Base-by-base conservation (phyloP, 257 asterid genomes). In the Nicotiana attenuata region DNA sequence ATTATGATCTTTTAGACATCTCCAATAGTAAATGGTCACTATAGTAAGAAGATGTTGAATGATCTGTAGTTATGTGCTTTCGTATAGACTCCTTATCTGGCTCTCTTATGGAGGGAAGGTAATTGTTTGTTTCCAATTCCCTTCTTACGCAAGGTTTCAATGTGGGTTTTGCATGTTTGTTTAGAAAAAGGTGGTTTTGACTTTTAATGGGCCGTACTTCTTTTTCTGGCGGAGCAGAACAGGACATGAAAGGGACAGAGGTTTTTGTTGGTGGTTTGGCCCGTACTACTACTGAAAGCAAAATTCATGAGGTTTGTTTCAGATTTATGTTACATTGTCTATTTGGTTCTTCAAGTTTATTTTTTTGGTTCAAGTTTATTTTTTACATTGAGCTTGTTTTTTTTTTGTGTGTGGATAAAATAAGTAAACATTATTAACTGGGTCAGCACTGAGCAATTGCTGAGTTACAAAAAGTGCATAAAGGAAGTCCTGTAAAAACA, bases 231-330 rank as follows among this genome's bases (percentile, higher is more conserved):
- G 47, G 17, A 16, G 45, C 82, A 80, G 65, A 80, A 33, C 64
- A 85, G 83, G 89, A 83, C 33, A 80, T 79, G 45, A 87, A 84
- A 87, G 95, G 98, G 69, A 69, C 92, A 20, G 99, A 95, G 83
- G 95, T 95, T 28, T 95, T 93, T 59, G 92, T 95, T 86, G 99
- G 98, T 64, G 99, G 99, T 78, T 88, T 95, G 88, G 86, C 97
- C 57, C 85, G 81, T 28, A 91, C 87, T 52, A 53, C 88, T 24
- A 84, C 94, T 17, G 98, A 95, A 85, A 88, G 86, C 85, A 92
- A 87, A 81, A 88, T 95, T 76, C 88, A 55, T 1, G 83, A 90
- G 99, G 99, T 95, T 78, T 66, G 80, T 80, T 77, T 22, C 57
- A 66, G 78, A 45, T 75, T 85, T 71, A 66, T 17, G n/a, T 19